Evolutionary conservation across 495 filamentous ascomycete genomes (phyloP), one percentile per base, ranked within the genome.

Genomic region (Penicillium salamii): DNA sequence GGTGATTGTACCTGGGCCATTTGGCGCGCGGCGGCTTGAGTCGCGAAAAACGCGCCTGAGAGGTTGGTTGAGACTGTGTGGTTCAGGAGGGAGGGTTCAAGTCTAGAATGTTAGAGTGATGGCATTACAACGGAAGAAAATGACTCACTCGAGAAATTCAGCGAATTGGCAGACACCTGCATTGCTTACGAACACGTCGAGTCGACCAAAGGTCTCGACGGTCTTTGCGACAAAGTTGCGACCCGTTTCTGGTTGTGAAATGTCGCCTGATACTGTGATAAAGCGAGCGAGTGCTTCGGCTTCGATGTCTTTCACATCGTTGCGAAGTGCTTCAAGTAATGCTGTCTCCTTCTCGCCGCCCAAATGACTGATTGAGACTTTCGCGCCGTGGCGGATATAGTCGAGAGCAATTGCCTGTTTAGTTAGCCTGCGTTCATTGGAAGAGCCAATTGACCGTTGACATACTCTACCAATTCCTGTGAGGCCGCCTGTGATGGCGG

Each of bases 151-250:
- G 9, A 96, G 72, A 61, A 96, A 90, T 29, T 90, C 85, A 19
- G 83, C 83, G 64, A 95, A 95, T 50, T 86, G 72, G 72, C 88
- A 95, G 24, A 95, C 78, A 2, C 91, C 90, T 0, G 91, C 91
- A 70, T 96, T 96, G 66, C 82, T 86, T 2, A 96, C 86, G 66
- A 91, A 91, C 2, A 95, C 76, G 63, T 95, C 88, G 1, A 95
- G 62, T 1, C 80, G 72, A 0, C 72, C 70, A 57, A 85, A 95
- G 1, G 53, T 55, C 20, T 75, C 61, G 0, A 87, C 80, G 0
- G 83, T 81, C 45, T 72, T 68, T 14, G 69, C 47, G 17, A 90
- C 77, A 12, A 91, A 75, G 1, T 67, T 57, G 2, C 65, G 59
- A 6, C 84, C 83, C 0, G 87, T 90, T 15, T 78, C 69, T 0